Evolutionary conservation across 345 rosid species (phyloP).

Genomic region (Salix suchowensis): DNA sequence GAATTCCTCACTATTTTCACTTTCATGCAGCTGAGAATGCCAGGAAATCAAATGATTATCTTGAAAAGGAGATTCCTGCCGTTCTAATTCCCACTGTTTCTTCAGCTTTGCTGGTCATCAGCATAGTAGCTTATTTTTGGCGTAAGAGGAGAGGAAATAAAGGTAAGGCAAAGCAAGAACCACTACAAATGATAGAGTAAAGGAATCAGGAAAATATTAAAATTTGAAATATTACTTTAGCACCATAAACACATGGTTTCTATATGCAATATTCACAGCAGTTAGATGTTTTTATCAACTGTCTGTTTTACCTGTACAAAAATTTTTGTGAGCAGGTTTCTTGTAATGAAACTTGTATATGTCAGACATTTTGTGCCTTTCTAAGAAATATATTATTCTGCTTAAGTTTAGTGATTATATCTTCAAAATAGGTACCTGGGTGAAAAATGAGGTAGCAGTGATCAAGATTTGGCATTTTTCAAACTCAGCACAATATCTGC

Average conservation of each 20-base stretch:
- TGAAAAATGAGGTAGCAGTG: neutral
- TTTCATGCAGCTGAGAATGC: neutral
- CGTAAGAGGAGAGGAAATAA: neutral
- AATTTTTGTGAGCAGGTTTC: too few species aligned
- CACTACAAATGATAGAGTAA: neutral
- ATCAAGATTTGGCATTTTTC: conserved; percentile 1
- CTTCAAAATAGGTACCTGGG: neutral
- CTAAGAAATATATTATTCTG: too few species aligned
- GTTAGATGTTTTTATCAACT: too few species aligned
- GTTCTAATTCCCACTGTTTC: neutral
- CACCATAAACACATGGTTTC: too few species aligned
- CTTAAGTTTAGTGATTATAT: neutral
- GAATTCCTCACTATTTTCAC: neutral
- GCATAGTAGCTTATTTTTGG: neutral
- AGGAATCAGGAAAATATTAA: too few species aligned
- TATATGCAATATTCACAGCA: too few species aligned
- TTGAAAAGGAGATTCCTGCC: neutral
- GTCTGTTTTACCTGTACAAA: too few species aligned
- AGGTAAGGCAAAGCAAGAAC: neutral
- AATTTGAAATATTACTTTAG: too few species aligned
- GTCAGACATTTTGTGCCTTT: neutral
- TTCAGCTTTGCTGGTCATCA: neutral
- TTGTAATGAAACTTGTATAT: neutral
- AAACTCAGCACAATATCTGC: conserved; percentile 12
- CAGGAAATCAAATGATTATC: neutral